A percentile compares a stretch with the other conserved stretches of the same genome.
phyloP scores from a whole-genome alignment of 495 filamentous ascomycete species.

The Aspergillus baeticus region DNA sequence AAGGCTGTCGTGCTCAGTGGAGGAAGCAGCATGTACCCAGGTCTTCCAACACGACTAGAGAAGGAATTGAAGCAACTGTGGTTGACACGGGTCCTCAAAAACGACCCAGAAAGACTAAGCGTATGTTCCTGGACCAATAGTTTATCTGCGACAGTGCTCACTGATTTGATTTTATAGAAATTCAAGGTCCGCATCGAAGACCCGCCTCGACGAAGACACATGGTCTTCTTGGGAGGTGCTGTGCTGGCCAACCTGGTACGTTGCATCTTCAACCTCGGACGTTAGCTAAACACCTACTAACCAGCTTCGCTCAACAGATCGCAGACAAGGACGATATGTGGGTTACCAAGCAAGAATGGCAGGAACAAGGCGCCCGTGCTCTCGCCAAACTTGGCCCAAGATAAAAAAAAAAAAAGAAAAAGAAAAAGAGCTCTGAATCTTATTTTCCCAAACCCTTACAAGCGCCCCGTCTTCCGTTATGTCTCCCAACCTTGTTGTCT shows the following conservation, averaged over 20 bases:
- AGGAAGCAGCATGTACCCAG: slow-evolving; percentile 98
- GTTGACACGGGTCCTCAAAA: slow-evolving; percentile 86
- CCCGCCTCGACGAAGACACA: slow-evolving; percentile 90
- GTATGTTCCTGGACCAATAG: slow-evolving; percentile 41
- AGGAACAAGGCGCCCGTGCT: slow-evolving; percentile 83
- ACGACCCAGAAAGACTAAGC: slow-evolving; percentile 87
- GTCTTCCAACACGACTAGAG: slow-evolving; percentile 88
- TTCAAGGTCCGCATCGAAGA: slow-evolving; percentile 99
- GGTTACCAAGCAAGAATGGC: slow-evolving; percentile 95
- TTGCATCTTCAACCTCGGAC: slow-evolving; percentile 5
- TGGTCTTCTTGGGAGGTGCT: slow-evolving; percentile 98
- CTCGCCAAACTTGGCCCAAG: slow-evolving; percentile 78
- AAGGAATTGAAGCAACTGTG: slow-evolving; percentile 99
- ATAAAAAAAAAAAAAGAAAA: slow-evolving; percentile 45
- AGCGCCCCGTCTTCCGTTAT: slow-evolving; percentile 6
- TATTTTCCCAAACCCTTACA: background rate
- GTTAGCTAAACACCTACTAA: slow-evolving; percentile 15
- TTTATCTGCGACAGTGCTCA: background rate
- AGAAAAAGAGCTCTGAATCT: slow-evolving; percentile 35
- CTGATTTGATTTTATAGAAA: slow-evolving; percentile 59
- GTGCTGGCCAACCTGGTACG: slow-evolving; percentile 91
- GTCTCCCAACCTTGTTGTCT: background rate
- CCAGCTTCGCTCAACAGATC: slow-evolving; percentile 55
- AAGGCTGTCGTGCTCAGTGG: slow-evolving; percentile 96
- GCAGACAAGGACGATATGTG: slow-evolving; percentile 98